Conservation (phyloP, 106 monocot species). For the Dendrobium officinale region DNA sequence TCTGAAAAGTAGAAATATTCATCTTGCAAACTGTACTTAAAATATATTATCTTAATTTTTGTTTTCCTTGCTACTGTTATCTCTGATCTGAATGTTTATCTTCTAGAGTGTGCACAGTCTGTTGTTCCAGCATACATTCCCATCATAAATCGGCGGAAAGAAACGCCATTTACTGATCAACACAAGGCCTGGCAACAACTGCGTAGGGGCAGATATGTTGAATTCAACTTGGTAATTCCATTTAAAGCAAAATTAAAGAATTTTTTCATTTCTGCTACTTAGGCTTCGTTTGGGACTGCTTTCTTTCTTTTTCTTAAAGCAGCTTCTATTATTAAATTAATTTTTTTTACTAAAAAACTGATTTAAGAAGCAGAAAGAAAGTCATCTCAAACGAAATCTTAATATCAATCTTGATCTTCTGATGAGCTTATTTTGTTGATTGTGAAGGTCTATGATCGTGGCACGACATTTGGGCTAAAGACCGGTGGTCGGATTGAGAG, state of each 20-base stretch:
- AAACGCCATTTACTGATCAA: slow-evolving; percentile 73
- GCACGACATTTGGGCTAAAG: slow-evolving; percentile 97
- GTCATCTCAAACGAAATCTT: background rate
- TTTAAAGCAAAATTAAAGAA: background rate
- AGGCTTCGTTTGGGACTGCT: no score
- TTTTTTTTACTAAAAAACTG: no score
- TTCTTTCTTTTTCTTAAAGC: no score
- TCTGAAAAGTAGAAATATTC: no score
- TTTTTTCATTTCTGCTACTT: background rate
- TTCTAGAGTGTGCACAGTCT: slow-evolving; percentile 82
- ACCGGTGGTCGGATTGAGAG: slow-evolving; percentile 98
- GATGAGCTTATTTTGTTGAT: background rate
- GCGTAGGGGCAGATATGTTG: slow-evolving; percentile 90
- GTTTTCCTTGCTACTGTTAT: no score
- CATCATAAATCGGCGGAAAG: slow-evolving; percentile 66
- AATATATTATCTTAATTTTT: no score
- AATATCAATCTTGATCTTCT: background rate
- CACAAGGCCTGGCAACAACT: slow-evolving; percentile 96
- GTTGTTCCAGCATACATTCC: slow-evolving; percentile 86
- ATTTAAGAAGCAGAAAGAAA: no score
- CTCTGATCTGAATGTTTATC: background rate
- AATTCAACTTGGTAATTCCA: slow-evolving; percentile 79
- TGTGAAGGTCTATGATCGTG: slow-evolving; percentile 91
- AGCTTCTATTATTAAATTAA: no score
- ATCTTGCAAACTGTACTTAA: no score